A percentile compares a stretch with the other conserved stretches of the same genome.
Evolutionary conservation across 768 basidiomycete species (phyloP).

Genomic region (Tricholoma bakamatsutake): DNA sequence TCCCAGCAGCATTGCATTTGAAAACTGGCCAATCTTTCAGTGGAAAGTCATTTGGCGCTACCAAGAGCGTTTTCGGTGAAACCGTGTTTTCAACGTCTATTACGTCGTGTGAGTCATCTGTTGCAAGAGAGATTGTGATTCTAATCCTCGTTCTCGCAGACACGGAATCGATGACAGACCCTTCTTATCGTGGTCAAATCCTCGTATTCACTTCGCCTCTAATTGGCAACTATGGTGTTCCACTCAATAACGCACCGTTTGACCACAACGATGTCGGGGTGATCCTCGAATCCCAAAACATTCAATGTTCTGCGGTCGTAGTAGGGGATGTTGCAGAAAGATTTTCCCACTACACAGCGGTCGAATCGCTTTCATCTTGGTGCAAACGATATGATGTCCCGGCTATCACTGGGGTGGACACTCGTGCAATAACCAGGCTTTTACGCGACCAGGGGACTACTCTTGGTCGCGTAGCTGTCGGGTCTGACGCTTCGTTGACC

Average conservation of each 20-base stretch:
- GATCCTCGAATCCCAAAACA: slow-evolving; percentile 79
- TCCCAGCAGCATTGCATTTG: slow-evolving; percentile 85
- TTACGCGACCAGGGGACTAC: slow-evolving; percentile 97
- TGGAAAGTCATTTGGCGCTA: slow-evolving; percentile 86
- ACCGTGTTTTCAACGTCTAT: slow-evolving; percentile 99
- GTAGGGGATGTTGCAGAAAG: slow-evolving; percentile 94
- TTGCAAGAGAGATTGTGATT: neutral
- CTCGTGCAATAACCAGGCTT: slow-evolving; percentile 89
- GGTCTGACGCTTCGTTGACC: slow-evolving; percentile 56
- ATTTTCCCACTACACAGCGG: slow-evolving; percentile 91
- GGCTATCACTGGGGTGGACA: slow-evolving; percentile 95
- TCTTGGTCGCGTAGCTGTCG: slow-evolving; percentile 84
- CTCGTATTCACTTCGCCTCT: slow-evolving; percentile 98
- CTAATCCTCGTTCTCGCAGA: slow-evolving; percentile 42
- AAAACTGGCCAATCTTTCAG: slow-evolving; percentile 91
- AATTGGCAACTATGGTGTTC: slow-evolving; percentile 98
- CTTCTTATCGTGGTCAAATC: slow-evolving; percentile 96
- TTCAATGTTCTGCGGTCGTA: slow-evolving; percentile 90
- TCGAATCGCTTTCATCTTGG: slow-evolving; percentile 91
- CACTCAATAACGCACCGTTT: slow-evolving; percentile 65
- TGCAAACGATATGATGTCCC: slow-evolving; percentile 87
- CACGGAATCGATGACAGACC: slow-evolving; percentile 99
- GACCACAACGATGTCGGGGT: slow-evolving; percentile 80
- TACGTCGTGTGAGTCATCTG: slow-evolving; percentile 72
- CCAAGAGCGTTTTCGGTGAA: slow-evolving; percentile 86